These are phyloP conservation scores for Sicyos edulis DNA, from an alignment of 306 rosid species.

Conservation along the genomic window DNA sequence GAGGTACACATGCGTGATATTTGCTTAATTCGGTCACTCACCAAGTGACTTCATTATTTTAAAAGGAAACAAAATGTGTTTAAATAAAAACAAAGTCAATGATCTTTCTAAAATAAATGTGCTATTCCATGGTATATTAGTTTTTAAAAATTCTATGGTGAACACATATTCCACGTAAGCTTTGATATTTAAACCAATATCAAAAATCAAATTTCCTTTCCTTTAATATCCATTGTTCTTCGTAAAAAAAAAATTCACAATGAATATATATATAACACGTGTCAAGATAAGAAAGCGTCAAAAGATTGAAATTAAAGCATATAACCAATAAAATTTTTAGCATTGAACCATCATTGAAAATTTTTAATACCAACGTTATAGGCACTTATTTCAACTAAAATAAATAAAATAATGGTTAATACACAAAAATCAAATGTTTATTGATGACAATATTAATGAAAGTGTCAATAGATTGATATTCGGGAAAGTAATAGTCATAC, in stretches of 20 bases:
- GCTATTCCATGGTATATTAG: not conserved
- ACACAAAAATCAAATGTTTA: not conserved
- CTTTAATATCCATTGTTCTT: not conserved
- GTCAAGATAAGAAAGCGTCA: not conserved
- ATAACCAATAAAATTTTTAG: too few species aligned
- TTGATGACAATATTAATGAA: too few species aligned
- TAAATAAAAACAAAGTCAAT: not conserved
- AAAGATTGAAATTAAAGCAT: not conserved
- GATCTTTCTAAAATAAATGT: not conserved
- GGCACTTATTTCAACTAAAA: not conserved
- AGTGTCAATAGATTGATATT: too few species aligned
- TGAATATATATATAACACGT: not conserved
- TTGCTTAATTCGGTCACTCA: not conserved
- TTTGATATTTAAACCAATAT: not conserved
- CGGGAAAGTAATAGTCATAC: too few species aligned
- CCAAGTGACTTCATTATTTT: not conserved
- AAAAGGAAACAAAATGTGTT: not conserved
- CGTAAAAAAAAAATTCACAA: not conserved
- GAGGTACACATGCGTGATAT: not conserved
- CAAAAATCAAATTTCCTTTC: not conserved
- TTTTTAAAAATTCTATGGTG: not conserved
- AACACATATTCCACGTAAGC: not conserved
- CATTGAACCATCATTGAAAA: not conserved
- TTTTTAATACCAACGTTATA: not conserved
- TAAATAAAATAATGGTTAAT: not conserved